These are phyloP conservation scores for Pichia cactophila DNA, from an alignment of 1,139 yeast genomes.

Conservation along the genomic window DNA sequence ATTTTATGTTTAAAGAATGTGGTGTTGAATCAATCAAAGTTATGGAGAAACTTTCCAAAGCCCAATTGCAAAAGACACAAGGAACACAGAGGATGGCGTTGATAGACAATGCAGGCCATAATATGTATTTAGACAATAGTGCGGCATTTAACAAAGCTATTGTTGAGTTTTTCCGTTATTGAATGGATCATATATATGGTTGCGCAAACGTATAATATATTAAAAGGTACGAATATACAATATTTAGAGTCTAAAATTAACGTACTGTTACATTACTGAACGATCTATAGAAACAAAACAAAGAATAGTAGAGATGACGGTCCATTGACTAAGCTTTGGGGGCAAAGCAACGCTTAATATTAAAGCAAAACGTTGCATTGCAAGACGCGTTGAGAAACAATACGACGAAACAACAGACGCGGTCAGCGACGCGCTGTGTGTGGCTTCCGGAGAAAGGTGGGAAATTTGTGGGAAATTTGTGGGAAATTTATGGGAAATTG, in stretches of 20 bases:
- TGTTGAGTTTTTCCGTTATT: constrained; percentile 34
- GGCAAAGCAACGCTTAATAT: too few relatives aligned
- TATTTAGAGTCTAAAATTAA: too few relatives aligned
- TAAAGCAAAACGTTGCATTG: too few relatives aligned
- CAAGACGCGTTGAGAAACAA: background rate
- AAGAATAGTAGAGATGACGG: too few relatives aligned
- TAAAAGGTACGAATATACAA: background rate
- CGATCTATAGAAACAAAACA: too few relatives aligned
- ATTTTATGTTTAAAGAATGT: constrained; percentile 79
- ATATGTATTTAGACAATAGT: constrained; percentile 70
- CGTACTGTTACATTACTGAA: too few relatives aligned
- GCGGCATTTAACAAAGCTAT: constrained; percentile 48
- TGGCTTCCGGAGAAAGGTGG: too few relatives aligned
- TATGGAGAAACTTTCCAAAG: constrained; percentile 24
- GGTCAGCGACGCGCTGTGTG: background rate
- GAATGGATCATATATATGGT: background rate
- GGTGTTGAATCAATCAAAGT: constrained; percentile 46
- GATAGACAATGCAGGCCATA: constrained; percentile 64
- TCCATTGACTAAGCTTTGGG: too few relatives aligned
- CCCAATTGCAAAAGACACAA: background rate
- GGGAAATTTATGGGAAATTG: background rate
- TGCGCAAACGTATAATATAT: too few relatives aligned
- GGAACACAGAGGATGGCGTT: constrained; percentile 19
- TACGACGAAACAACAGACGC: too few relatives aligned
- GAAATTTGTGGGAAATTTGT: too few relatives aligned